Base-by-base conservation (phyloP, 179 eudicot genomes). In the Drosera spatulata region DNA sequence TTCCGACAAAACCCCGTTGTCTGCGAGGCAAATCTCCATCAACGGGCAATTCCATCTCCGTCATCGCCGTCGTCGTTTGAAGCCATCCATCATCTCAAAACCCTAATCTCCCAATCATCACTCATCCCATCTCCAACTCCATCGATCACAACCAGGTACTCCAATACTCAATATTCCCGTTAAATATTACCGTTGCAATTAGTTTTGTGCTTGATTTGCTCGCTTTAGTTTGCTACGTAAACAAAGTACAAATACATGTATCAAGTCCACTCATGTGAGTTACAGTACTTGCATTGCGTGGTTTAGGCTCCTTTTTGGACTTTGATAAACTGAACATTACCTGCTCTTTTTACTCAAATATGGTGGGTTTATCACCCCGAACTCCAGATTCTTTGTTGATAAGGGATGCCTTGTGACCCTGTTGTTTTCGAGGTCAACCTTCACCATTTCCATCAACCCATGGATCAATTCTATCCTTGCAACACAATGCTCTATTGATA, bases 351-450 rank as follows among this genome's bases (percentile, higher is more conserved):
- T 78, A 15, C 69, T 79, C 2, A 50, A 37, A 41, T 64, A 78
- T 2, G 75, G 59, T 5, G 74, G 79, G 70, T 83, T 83, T 45
- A 83, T 71, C 10, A 80, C 88, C 0, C 56, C 77, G 41, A 83
- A 78, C 10, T 83, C 88, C 53, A 83, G 57, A 67, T 70, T 77
- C 39, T 71, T 50, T 1, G 74, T 44, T 0, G 85, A 77, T 44
- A 83, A 5, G 2, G 79, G 69, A 9, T 55, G 65, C 46, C 83
- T 72, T 13, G 68, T 44, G 4, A 75, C 80, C 10, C 50, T 47
- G 73, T 74, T 75, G 1, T 62, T 64, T 55, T 58, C 59, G 2
- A 80, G 50, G 52, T 82, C 64, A 2, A 82, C 77, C 53, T 53
- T 66, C 41, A 82, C 60, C 61, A 47, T 80, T 60, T 82, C 85